phyloP scores from a whole-genome alignment of 2,329 filamentous ascomycete species.

The Alternaria triticimaculans region DNA sequence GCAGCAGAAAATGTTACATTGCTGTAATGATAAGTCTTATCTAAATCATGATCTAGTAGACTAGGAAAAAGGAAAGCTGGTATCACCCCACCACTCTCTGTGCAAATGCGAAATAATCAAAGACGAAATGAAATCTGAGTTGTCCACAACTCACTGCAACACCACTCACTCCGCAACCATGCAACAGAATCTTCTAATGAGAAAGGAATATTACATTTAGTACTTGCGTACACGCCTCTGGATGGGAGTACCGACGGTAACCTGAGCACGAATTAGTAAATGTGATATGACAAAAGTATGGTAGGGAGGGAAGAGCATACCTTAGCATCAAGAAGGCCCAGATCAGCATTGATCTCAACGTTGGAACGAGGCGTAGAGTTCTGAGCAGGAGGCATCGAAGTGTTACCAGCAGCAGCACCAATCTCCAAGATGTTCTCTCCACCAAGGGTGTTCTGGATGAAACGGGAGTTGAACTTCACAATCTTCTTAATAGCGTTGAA shows the following conservation, averaged over 20 bases:
- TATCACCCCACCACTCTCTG: neutral
- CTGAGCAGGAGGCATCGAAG: neutral
- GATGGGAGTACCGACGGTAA: neutral
- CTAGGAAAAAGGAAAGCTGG: neutral
- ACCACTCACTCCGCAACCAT: neutral
- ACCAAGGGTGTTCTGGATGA: conserved; percentile 60
- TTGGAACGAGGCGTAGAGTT: neutral
- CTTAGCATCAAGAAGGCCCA: neutral
- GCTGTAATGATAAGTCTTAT: neutral
- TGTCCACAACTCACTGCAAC: neutral
- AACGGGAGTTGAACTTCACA: conserved; percentile 62
- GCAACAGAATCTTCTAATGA: neutral
- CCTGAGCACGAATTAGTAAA: neutral
- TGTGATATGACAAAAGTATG: neutral
- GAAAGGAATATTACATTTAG: neutral
- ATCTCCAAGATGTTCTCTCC: conserved; percentile 52
- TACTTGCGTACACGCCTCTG: neutral
- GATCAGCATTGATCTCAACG: neutral
- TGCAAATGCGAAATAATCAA: neutral
- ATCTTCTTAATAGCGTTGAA: conserved; percentile 61
- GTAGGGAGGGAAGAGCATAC: neutral
- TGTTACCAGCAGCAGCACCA: conserved; percentile 13
- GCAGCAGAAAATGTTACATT: neutral
- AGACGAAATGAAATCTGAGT: neutral
- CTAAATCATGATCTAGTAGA: neutral